Base-by-base conservation (phyloP, 768 basidiomycete species). In the Podaxis carcinomalis region DNA sequence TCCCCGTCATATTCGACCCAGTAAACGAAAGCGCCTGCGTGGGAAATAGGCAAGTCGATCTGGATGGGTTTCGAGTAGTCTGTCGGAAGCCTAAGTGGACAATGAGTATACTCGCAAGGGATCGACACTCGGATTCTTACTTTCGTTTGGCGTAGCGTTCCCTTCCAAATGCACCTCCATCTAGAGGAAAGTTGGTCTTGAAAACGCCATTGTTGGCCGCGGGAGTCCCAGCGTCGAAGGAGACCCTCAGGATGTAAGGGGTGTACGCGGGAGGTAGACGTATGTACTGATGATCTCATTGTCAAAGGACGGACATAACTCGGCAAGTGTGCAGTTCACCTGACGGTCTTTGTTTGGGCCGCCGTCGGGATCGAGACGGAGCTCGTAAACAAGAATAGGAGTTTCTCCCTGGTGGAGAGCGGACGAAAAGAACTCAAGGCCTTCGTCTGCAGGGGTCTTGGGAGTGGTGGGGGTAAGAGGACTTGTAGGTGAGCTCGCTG, bases 111-210 rank as follows among this genome's bases (percentile, higher is more conserved):
- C 73, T 62, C 68, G 70, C 50, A 51, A 49, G 42, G 51, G 5
- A 47, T 13, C 61, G 10, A 27, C 19, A 57, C 14, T 27, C 61
- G 61, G 55, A 52, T 57, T 75, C 90, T 69, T 73, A 94, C 96
- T 75, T 87, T 69, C 92, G 80, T 72, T 93, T 81, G 1, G 85
- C 78, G 70, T 90, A 92, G 52, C 75, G 80, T 63, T 88, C 85
- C 28, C 97, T 83, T 46, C 84, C 83, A 71, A 98, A 98, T 19
- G 72, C 75, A 36, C 94, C 93, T 3, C 95, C 96, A 66, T 98
- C 92, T 5, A 99, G 81, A 1, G 97, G 97, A 68, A 98, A 98
- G 72, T 98, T 98, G 61, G 95, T 96, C 77, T 89, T 93, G 73
- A 99, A 91, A 1, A 94, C 83, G 55, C 95, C 97, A 68, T 95